Evolutionary conservation across 148 eudicot species (phyloP), one percentile per base, ranked within the genome.

Genomic region (Vaccinium darrowii): DNA sequence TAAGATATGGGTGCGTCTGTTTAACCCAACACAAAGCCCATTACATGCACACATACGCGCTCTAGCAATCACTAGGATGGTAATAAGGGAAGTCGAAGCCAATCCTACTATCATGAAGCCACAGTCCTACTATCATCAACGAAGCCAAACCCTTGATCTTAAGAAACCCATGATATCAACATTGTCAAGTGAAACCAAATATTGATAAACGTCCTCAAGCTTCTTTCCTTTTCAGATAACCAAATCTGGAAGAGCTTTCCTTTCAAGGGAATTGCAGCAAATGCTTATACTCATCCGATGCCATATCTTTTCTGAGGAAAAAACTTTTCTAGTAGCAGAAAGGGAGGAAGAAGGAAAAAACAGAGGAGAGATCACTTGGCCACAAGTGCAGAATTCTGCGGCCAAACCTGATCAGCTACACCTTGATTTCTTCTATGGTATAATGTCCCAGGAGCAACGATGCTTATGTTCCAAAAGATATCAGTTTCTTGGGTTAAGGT

Each of bases 401-500:
- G 50, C 74, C 11, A 27, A 47, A 18, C 83, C 19, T 51, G 60
- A 77, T 62, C 78, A 75, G 78, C 78, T 75, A 43, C 78, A 19
- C 53, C 53, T 21, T 36, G 53, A 10, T 75, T 75, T 73, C 77
- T 73, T 43, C 49, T 39, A 14, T 73, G 15, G 21, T 73, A 73
- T 39, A 39, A 33, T 8, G 5, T 47, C 79, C 13, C 79, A 0
- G 27, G 79, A 76, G 79, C 52, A 76, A 76, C 11, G 79, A 49
- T 39, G 78, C 52, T 19, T 15, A 33, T 39, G 50, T 7, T 75
- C 52, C 53, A 18, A 74, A 74, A 75, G n/a, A 21, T 19, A n/a
- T 81, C 76, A 25, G 18, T 13, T 5, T 83, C 81, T 88, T 87
- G 74, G 87, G 87, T 88, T 84, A 57, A 93, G 88, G 79, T 88